A percentile compares a stretch with the other conserved stretches of the same genome.
These are phyloP conservation scores for Monilinia aucupariae DNA, from an alignment of 2,329 filamentous ascomycete genomes.

Conservation along the genomic window DNA sequence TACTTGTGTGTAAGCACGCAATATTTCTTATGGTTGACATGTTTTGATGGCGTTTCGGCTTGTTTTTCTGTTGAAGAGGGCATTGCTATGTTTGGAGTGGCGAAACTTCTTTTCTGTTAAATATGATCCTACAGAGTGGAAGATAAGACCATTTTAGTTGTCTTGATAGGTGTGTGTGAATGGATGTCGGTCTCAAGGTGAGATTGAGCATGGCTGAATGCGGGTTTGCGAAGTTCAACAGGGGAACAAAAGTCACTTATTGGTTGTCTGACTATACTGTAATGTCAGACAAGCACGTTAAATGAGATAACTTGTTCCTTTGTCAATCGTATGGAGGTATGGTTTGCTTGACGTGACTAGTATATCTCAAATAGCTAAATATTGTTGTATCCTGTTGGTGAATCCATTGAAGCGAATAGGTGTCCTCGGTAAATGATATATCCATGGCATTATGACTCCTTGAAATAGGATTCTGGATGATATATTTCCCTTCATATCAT, in stretches of 20 bases:
- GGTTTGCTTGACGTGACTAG: not conserved
- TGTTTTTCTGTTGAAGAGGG: accelerated
- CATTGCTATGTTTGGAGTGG: no score
- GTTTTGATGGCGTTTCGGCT: not conserved
- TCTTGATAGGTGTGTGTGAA: not conserved
- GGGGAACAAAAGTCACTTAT: not conserved
- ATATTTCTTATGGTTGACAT: not conserved
- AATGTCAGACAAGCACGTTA: not conserved
- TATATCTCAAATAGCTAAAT: not conserved
- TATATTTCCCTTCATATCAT: not conserved
- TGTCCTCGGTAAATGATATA: not conserved
- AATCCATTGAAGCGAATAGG: not conserved
- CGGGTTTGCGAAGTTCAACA: not conserved
- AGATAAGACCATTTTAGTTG: not conserved
- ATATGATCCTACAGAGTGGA: no score
- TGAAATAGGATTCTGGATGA: not conserved
- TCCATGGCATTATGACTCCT: not conserved
- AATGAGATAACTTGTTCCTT: not conserved
- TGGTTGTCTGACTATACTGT: not conserved
- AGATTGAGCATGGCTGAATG: not conserved
- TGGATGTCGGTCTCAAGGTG: not conserved
- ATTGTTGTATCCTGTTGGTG: not conserved
- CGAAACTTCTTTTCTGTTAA: no score
- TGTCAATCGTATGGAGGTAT: not conserved
- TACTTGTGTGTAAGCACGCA: not conserved